phyloP scores from a whole-genome alignment of 306 rosid genomes.

The Rosa chinensis region DNA sequence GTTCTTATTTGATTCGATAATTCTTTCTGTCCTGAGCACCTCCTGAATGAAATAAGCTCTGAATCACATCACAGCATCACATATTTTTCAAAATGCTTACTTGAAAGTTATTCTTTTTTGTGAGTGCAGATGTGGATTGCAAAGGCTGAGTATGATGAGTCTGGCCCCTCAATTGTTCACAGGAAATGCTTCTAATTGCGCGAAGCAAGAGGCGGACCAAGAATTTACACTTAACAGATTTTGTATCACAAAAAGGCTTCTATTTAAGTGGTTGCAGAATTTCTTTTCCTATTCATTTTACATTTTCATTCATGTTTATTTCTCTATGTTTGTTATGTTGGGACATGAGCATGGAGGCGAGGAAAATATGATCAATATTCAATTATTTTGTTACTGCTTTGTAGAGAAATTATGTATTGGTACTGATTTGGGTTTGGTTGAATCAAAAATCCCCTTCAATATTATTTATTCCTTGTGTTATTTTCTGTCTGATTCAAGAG shows the following conservation, averaged over 20 bases:
- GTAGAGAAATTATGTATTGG: conserved; percentile 49
- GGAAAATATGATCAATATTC: conserved; percentile 50
- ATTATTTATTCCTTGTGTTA: background rate
- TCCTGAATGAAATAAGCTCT: background rate
- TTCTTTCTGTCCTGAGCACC: background rate
- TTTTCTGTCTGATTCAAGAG: background rate
- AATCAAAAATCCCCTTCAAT: conserved; percentile 44
- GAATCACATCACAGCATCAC: background rate
- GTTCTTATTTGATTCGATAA: background rate
- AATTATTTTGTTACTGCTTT: conserved; percentile 25
- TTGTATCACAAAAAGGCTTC: conserved; percentile 48
- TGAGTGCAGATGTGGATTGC: conserved; percentile 94
- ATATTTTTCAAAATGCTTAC: background rate
- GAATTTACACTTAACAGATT: conserved; percentile 40
- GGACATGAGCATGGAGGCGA: conserved; percentile 58
- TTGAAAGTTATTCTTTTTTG: background rate
- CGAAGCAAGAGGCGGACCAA: conserved; percentile 43
- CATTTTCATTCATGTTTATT: conserved; percentile 49
- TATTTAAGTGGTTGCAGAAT: conserved; percentile 50
- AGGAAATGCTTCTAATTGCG: conserved; percentile 87
- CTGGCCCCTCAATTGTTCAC: conserved; percentile 96
- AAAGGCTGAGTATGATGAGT: conserved; percentile 92
- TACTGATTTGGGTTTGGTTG: conserved; percentile 58
- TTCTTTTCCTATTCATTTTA: conserved; percentile 32
- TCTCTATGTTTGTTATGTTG: conserved; percentile 45